These are phyloP conservation scores for Nepenthes alata DNA, from an alignment of 179 eudicot species.

Conservation along the genomic window DNA sequence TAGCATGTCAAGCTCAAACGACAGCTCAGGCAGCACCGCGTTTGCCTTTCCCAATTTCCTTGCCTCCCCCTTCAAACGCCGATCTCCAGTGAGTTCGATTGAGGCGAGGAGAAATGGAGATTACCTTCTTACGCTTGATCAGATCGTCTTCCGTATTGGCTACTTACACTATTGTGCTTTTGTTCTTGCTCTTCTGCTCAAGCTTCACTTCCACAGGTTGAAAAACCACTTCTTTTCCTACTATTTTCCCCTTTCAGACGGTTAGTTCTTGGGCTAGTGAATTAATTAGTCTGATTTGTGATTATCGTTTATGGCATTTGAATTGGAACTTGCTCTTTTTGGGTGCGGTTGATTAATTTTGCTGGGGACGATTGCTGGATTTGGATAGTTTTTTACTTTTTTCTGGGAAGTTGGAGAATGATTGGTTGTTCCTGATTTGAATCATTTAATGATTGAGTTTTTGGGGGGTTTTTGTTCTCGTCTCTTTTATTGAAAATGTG, in stretches of 20 bases:
- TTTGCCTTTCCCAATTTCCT: too few species aligned
- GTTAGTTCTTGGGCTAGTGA: background rate
- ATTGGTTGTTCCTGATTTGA: too few species aligned
- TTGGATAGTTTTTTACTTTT: background rate
- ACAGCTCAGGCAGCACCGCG: too few species aligned
- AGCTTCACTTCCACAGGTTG: constrained; percentile 12
- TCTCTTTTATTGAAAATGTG: too few species aligned
- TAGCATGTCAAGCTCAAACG: too few species aligned
- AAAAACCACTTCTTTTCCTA: background rate
- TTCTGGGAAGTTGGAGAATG: background rate
- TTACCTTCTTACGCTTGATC: background rate
- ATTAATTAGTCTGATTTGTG: background rate
- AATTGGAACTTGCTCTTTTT: background rate
- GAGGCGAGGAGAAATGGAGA: background rate
- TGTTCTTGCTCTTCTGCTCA: constrained; percentile 11
- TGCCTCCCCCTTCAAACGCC: too few species aligned
- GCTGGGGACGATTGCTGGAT: background rate
- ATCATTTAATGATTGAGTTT: too few species aligned
- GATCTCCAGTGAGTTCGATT: too few species aligned
- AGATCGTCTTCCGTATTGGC: background rate
- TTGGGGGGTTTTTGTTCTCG: too few species aligned
- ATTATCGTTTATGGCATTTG: background rate
- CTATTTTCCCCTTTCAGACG: background rate
- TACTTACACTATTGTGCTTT: constrained; percentile 1
- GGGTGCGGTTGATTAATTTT: background rate